Evolutionary conservation across 1,139 yeast species (phyloP).

Genomic region (Pichia cactophila): DNA sequence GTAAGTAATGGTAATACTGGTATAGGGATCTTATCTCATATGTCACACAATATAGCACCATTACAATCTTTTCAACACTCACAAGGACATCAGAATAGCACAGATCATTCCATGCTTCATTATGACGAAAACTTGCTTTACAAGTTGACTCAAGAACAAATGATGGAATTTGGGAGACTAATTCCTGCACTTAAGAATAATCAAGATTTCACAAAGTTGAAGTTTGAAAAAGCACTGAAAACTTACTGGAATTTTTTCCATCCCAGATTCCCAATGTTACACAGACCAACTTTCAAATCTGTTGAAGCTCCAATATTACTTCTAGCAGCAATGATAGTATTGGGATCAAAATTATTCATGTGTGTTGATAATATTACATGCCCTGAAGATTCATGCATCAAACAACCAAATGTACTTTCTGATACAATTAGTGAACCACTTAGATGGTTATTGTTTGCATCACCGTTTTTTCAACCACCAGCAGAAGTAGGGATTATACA

Average conservation of each 20-base stretch:
- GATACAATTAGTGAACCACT: constrained; percentile 38
- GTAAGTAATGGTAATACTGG: background rate
- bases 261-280: constrained; percentile 43
- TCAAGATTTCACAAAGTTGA: constrained; percentile 24
- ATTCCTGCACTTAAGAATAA: constrained; percentile 24
- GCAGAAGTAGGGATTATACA: constrained; percentile 49
- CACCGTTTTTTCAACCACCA: constrained; percentile 43
- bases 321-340: constrained; percentile 38
- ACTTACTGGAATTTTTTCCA: constrained; percentile 45
- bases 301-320: constrained; percentile 34
- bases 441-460: constrained; percentile 41
- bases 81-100: constrained; percentile 13
- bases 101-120: constrained; percentile 1
- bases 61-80: constrained; percentile 14
- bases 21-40: background rate
- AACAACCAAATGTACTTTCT: constrained; percentile 24
- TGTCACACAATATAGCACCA: background rate
- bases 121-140: constrained; percentile 8
- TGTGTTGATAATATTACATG: constrained; percentile 24
- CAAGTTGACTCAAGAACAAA: constrained; percentile 14
- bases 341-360: constrained; percentile 31
- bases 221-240: constrained; percentile 26
- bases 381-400: constrained; percentile 18
- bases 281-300: constrained; percentile 44
- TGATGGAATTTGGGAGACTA: constrained; percentile 18